phyloP scores from a whole-genome alignment of 106 monocot genomes.

The Xerophyta viscosa region DNA sequence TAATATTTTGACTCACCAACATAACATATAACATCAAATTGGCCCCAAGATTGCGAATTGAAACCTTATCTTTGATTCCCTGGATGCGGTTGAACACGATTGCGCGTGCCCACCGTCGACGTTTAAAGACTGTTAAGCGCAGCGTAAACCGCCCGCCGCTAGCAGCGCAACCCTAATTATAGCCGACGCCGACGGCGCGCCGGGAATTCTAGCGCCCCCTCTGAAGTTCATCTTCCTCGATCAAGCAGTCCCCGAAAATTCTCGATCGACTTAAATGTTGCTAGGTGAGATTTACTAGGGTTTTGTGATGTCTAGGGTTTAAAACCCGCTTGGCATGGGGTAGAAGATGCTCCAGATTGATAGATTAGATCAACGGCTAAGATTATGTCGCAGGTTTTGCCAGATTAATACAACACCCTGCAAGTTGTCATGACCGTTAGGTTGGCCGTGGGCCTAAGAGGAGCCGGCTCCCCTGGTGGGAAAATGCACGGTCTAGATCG shows the following conservation, averaged over 20 bases:
- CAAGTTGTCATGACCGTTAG: too few species aligned
- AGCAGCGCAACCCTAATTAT: slow-evolving; percentile 33
- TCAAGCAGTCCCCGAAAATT: background rate
- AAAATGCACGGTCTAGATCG: too few species aligned
- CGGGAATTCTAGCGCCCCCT: slow-evolving; percentile 33
- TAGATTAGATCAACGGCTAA: too few species aligned
- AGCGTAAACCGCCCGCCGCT: slow-evolving; percentile 51
- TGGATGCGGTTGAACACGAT: slow-evolving; percentile 68
- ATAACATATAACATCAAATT: background rate
- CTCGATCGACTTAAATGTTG: too few species aligned
- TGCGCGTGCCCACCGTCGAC: slow-evolving; percentile 77
- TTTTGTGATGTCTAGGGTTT: too few species aligned
- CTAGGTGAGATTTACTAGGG: too few species aligned
- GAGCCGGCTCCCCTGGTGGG: too few species aligned
- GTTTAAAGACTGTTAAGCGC: slow-evolving; percentile 57
- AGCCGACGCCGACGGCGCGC: slow-evolving; percentile 7
- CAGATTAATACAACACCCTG: too few species aligned
- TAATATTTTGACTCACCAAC: background rate
- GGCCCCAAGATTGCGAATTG: background rate
- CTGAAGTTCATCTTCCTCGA: slow-evolving; percentile 20
- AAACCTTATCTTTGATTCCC: slow-evolving; percentile 59
- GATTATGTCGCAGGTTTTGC: too few species aligned
- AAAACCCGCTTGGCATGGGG: too few species aligned
- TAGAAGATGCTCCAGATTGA: too few species aligned
- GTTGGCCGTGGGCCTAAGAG: too few species aligned